Evolutionary conservation across 805 yeast species (phyloP).

Genomic region (Monosporozyma unispora): DNA sequence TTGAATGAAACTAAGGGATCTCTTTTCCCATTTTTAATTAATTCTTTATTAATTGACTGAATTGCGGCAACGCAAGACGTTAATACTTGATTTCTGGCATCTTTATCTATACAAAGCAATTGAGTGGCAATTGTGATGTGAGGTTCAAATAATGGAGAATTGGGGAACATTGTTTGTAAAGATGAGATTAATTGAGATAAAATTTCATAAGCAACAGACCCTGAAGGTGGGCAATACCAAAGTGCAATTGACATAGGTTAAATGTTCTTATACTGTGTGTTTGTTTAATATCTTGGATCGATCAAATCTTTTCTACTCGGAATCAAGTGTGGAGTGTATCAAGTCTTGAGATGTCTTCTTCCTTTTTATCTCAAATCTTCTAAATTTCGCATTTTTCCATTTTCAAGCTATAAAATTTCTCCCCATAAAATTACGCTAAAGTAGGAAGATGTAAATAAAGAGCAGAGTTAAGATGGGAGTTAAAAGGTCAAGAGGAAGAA

Average conservation of each 20-base stretch:
- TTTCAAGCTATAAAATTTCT: no score
- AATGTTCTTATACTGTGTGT: neutral
- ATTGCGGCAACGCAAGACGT: conserved; percentile 49
- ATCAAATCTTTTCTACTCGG: neutral
- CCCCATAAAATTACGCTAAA: no score
- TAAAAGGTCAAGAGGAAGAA: no score
- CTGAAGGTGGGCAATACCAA: conserved; percentile 66
- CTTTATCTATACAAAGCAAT: conserved; percentile 39
- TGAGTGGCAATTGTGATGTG: conserved; percentile 70
- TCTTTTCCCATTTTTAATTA: conserved; percentile 5
- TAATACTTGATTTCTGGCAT: conserved; percentile 51
- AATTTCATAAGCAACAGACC: conserved; percentile 46
- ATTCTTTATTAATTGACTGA: conserved; percentile 27
- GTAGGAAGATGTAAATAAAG: no score
- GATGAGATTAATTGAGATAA: conserved; percentile 54
- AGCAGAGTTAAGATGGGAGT: no score
- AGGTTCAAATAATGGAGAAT: conserved; percentile 62
- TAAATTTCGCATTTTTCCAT: no score
- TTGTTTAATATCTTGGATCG: neutral
- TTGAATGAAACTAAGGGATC: conserved; percentile 19
- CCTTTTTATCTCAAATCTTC: neutral
- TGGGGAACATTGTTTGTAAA: conserved; percentile 61
- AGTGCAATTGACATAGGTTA: conserved; percentile 44
- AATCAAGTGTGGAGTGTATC: neutral
- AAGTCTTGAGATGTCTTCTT: neutral